Conservation (phyloP, 495 filamentous ascomycete species). For the Aspergillus ostianus region DNA sequence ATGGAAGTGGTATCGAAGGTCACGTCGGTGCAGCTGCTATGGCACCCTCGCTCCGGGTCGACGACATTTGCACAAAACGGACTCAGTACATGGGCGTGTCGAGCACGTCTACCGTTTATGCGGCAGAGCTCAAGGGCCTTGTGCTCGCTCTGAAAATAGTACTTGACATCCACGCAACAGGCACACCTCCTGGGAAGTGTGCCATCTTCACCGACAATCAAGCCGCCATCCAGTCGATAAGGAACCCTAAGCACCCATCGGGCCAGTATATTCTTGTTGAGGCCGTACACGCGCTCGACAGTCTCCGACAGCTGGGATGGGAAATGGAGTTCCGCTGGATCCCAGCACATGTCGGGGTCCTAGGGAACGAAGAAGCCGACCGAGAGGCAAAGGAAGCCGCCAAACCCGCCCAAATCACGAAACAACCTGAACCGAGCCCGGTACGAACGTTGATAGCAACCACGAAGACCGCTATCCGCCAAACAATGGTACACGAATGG, state of each 20-base stretch:
- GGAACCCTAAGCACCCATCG: background rate
- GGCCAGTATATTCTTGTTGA: conserved; percentile 1
- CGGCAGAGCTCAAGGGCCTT: background rate
- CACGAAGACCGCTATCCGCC: no score
- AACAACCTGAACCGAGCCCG: no score
- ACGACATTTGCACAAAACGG: no score
- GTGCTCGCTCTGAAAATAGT: background rate
- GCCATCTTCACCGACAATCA: conserved; percentile 6
- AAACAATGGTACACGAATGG: no score
- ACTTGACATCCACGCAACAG: background rate
- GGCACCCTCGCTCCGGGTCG: no score
- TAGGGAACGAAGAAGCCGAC: conserved; percentile 28
- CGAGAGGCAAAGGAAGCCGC: conserved; percentile 3
- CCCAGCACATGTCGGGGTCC: conserved; percentile 25
- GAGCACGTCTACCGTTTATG: background rate
- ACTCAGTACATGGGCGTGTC: conserved; percentile 6
- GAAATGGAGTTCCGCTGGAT: conserved; percentile 19
- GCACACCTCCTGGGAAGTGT: background rate
- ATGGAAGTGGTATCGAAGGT: no score
- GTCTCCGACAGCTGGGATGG: conserved; percentile 4
- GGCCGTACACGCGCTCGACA: conserved; percentile 8
- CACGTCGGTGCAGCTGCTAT: no score
- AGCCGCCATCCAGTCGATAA: conserved; percentile 1
- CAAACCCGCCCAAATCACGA: no score
- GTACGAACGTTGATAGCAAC: no score